A percentile compares a stretch with the other conserved stretches of the same genome.
Evolutionary conservation across 345 rosid species (phyloP).

Genomic region (Gossypium turneri): DNA sequence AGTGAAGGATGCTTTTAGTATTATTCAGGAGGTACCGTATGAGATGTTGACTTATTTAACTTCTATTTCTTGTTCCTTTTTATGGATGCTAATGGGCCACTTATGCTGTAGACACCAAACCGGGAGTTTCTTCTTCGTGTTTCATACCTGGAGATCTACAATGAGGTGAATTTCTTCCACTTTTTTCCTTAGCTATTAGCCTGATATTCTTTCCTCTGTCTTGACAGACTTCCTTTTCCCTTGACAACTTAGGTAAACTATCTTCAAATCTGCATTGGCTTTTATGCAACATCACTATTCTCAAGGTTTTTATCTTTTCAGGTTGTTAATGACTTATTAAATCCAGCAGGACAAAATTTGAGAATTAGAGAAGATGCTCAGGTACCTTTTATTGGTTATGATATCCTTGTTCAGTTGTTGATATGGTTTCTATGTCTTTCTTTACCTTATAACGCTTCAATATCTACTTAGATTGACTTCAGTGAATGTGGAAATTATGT

Average conservation of each 20-base stretch:
- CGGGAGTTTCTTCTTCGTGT: conserved; percentile 96
- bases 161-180: conserved; percentile 62
- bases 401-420: too few species aligned
- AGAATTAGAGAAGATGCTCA: conserved; percentile 98
- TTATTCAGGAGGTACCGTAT: conserved; percentile 86
- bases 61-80: background rate
- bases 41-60: conserved; percentile 27
- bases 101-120: conserved; percentile 68
- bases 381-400: conserved; percentile 34
- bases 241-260: conserved; percentile 38
- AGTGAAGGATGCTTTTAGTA: conserved; percentile 94
- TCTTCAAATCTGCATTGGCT: conserved; percentile 11
- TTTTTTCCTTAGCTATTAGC: background rate
- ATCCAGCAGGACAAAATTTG: conserved; percentile 96
- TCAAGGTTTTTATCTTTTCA: conserved; percentile 34
- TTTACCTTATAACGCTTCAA: background rate
- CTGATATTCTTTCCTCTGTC: conserved; percentile 6
- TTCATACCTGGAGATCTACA: conserved; percentile 95
- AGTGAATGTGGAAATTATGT: background rate
- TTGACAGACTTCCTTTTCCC: conserved; percentile 13
- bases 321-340: conserved; percentile 95
- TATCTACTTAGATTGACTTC: background rate
- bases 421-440: background rate
- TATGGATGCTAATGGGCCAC: conserved; percentile 16
- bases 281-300: conserved; percentile 15